Evolutionary conservation across 2,329 filamentous ascomycete genomes (phyloP).

Genomic region (Pseudovirgaria hyperparasitica): DNA sequence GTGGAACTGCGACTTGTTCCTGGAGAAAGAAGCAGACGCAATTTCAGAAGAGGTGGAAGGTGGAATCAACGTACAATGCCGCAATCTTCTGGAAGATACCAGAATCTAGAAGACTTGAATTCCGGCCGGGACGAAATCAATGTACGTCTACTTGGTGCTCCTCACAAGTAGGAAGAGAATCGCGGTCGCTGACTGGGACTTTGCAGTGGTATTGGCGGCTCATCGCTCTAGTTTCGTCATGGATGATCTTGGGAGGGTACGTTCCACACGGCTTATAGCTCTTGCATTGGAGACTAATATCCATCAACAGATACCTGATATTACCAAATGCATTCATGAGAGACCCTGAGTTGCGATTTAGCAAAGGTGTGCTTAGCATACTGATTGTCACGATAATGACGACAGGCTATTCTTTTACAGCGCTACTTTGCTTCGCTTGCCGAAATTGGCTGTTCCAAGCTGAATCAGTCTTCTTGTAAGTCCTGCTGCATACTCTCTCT

Average conservation of each 20-base stretch:
- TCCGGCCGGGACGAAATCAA: no score
- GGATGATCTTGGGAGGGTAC: slow-evolving; percentile 37
- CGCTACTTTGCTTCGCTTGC: slow-evolving; percentile 34
- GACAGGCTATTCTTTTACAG: slow-evolving; percentile 36
- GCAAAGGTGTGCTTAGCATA: slow-evolving; percentile 27
- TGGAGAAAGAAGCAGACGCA: no score
- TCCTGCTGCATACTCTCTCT: background rate
- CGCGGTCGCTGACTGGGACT: no score
- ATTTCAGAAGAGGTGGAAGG: no score
- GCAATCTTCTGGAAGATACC: no score
- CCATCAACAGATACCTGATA: slow-evolving; percentile 30
- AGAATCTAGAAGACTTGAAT: no score
- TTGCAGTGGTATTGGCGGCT: slow-evolving; percentile 36
- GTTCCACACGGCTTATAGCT: slow-evolving; percentile 7
- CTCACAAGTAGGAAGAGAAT: no score
- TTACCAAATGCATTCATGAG: slow-evolving; percentile 34
- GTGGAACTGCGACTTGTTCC: no score
- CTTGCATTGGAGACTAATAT: slow-evolving; percentile 1
- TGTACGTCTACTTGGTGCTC: no score
- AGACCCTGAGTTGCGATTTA: slow-evolving; percentile 25
- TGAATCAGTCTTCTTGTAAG: slow-evolving; percentile 34
- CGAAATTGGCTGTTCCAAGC: slow-evolving; percentile 33
- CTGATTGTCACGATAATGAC: slow-evolving; percentile 35
- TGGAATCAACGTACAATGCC: no score
- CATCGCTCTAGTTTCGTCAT: slow-evolving; percentile 29